phyloP scores from a whole-genome alignment of 2,329 filamentous ascomycete species.

The Clarireedia paspali region DNA sequence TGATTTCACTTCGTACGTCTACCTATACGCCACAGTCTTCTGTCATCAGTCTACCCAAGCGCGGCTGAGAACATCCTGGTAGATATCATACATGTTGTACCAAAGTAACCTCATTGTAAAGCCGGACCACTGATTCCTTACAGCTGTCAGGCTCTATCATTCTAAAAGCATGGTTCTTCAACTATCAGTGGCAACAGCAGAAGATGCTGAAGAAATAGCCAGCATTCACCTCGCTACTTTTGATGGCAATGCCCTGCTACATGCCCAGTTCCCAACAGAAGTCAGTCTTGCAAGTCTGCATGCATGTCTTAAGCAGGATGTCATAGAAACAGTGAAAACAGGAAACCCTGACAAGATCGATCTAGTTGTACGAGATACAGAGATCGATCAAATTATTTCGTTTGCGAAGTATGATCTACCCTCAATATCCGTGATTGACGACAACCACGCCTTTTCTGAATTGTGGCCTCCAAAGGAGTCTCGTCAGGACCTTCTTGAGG shows the following conservation, averaged over 20 bases:
- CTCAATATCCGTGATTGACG: not conserved
- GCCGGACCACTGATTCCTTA: no score
- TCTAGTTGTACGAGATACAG: conserved; percentile 20
- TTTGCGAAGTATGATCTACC: conserved; percentile 28
- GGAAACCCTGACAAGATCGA: conserved; percentile 11
- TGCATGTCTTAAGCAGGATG: conserved; percentile 16
- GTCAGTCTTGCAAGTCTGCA: conserved; percentile 14
- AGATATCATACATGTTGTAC: no score
- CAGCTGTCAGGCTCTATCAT: not conserved
- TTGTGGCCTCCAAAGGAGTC: conserved; percentile 14
- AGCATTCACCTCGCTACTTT: conserved; percentile 27
- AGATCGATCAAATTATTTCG: conserved; percentile 17
- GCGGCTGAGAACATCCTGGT: no score
- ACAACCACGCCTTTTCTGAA: conserved; percentile 1
- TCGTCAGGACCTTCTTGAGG: conserved; percentile 14
- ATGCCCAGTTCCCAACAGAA: conserved; percentile 23
- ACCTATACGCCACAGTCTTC: no score
- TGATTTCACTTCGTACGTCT: no score
- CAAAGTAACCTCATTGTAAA: no score
- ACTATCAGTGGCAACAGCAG: conserved; percentile 13
- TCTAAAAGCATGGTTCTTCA: conserved; percentile 16
- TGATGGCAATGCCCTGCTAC: conserved; percentile 19
- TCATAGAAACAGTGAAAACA: conserved; percentile 12
- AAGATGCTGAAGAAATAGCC: conserved; percentile 21
- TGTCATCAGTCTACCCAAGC: no score